These are phyloP conservation scores for Leptographium wingfieldii DNA, from an alignment of 2,329 filamentous ascomycete genomes.

Conservation along the genomic window DNA sequence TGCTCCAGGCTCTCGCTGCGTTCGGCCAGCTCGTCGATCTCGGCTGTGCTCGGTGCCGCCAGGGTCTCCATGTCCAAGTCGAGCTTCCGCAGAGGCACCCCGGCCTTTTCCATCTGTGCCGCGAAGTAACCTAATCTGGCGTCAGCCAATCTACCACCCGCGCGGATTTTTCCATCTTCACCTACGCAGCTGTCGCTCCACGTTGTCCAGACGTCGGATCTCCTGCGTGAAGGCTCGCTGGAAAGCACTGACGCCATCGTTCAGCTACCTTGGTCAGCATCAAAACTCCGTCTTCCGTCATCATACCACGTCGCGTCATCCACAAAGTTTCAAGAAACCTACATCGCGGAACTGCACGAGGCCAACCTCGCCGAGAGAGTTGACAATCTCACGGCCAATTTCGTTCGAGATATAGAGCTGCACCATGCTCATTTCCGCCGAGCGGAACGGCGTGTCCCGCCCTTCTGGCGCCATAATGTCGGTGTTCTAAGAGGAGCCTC, in stretches of 20 bases:
- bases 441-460: constrained; percentile 96
- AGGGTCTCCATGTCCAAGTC: constrained; percentile 82
- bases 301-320: too few relatives aligned
- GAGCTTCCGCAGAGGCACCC: constrained; percentile 74
- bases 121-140: constrained; percentile 68
- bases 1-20: constrained; percentile 87
- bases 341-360: constrained; percentile 97
- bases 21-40: constrained; percentile 92
- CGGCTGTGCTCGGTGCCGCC: constrained; percentile 76
- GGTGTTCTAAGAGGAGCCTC: background rate
- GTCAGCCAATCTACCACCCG: background rate
- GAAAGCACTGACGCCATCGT: constrained; percentile 84
- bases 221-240: constrained; percentile 96
- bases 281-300: background rate
- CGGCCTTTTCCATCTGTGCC: constrained; percentile 85
- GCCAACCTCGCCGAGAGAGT: constrained; percentile 88
- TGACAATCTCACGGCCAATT: constrained; percentile 95
- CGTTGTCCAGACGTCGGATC: constrained; percentile 93
- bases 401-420: constrained; percentile 99
- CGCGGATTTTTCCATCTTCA: constrained; percentile 12
- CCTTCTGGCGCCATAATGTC: constrained; percentile 46
- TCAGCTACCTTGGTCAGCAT: constrained; percentile 49
- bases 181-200: constrained; percentile 91
- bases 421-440: constrained; percentile 99
- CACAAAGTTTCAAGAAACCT: constrained; percentile 22